A percentile compares a stretch with the other conserved stretches of the same genome.
Conservation (phyloP, 805 yeast species). For the Starmera dryadoides region DNA sequence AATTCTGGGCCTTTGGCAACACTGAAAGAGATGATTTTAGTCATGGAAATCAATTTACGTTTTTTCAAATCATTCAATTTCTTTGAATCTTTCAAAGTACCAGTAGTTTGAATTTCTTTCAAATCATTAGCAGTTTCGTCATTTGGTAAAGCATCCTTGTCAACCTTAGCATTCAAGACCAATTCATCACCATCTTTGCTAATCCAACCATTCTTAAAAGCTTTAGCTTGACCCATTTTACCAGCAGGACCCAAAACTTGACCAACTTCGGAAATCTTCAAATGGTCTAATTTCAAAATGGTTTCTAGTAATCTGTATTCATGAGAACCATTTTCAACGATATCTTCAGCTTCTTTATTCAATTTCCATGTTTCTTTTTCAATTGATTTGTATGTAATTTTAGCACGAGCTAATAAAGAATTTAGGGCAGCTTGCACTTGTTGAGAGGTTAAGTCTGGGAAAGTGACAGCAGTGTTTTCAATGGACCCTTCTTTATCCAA, state of each 20-base stretch:
- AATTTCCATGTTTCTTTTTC: slow-evolving; percentile 74
- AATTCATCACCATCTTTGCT: slow-evolving; percentile 78
- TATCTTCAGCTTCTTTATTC: slow-evolving; percentile 76
- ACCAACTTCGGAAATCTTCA: slow-evolving; percentile 72
- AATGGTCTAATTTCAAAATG: slow-evolving; percentile 64
- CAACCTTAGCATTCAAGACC: slow-evolving; percentile 46
- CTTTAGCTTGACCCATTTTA: slow-evolving; percentile 92
- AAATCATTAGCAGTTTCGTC: slow-evolving; percentile 67
- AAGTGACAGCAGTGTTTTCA: slow-evolving; percentile 57
- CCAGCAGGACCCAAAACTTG: slow-evolving; percentile 76
- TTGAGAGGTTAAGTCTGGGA: slow-evolving; percentile 60
- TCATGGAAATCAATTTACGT: slow-evolving; percentile 73
- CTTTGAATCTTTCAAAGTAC: slow-evolving; percentile 53
- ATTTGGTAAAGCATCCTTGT: slow-evolving; percentile 39
- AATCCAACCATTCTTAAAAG: slow-evolving; percentile 97
- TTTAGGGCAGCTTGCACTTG: slow-evolving; percentile 75
- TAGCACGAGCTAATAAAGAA: slow-evolving; percentile 77
- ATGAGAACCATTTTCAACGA: slow-evolving; percentile 78
- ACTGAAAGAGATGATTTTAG: slow-evolving; percentile 67
- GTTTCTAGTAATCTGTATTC: slow-evolving; percentile 81
- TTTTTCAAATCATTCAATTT: slow-evolving; percentile 82
- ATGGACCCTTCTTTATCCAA: slow-evolving; percentile 60
- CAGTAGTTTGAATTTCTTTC: slow-evolving; percentile 46
- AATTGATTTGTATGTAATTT: slow-evolving; percentile 64
- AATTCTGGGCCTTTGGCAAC: slow-evolving; percentile 81